phyloP scores from a whole-genome alignment of 371 early-diverging fungal species.

The Rhizopus sp. region DNA sequence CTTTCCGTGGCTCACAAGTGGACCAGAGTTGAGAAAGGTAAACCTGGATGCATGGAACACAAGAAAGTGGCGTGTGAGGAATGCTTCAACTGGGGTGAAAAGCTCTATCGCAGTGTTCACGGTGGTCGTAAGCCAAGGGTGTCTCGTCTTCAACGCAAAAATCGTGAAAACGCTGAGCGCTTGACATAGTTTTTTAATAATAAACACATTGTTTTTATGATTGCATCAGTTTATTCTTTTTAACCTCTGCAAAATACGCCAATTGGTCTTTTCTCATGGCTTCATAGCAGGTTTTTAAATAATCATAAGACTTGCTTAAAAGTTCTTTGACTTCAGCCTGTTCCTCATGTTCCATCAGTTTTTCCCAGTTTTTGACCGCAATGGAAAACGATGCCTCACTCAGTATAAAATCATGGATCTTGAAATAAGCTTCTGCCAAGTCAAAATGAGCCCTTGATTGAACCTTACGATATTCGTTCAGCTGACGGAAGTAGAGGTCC shows the following conservation, averaged over 20 bases:
- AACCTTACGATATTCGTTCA: slow-evolving; percentile 15
- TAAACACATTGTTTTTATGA: not conserved
- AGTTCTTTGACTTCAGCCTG: not conserved
- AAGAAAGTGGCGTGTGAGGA: slow-evolving; percentile 46
- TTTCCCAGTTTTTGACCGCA: slow-evolving; percentile 38
- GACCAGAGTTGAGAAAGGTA: slow-evolving; percentile 41
- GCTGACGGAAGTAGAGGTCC: slow-evolving; percentile 16
- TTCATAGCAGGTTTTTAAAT: slow-evolving; percentile 30
- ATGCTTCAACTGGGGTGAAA: slow-evolving; percentile 52
- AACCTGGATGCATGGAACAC: slow-evolving; percentile 48
- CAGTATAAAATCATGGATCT: slow-evolving; percentile 24
- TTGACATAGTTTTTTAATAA: slow-evolving; percentile 1
- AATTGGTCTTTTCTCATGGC: slow-evolving; percentile 36
- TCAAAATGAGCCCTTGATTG: slow-evolving; percentile 43
- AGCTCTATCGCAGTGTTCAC: slow-evolving; percentile 35
- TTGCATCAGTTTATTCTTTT: not conserved
- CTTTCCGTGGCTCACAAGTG: slow-evolving; percentile 42
- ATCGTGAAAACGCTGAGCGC: slow-evolving; percentile 5
- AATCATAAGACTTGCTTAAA: slow-evolving; percentile 25
- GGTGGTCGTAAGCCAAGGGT: slow-evolving; percentile 38
- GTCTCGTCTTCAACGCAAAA: slow-evolving; percentile 27
- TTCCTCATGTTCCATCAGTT: slow-evolving; percentile 14
- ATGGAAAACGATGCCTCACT: slow-evolving; percentile 30
- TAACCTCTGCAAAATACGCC: slow-evolving; percentile 28
- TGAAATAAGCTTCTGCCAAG: slow-evolving; percentile 36